Evolutionary conservation across 768 basidiomycete genomes (phyloP).

Genomic region (Naganishia antarctica): DNA sequence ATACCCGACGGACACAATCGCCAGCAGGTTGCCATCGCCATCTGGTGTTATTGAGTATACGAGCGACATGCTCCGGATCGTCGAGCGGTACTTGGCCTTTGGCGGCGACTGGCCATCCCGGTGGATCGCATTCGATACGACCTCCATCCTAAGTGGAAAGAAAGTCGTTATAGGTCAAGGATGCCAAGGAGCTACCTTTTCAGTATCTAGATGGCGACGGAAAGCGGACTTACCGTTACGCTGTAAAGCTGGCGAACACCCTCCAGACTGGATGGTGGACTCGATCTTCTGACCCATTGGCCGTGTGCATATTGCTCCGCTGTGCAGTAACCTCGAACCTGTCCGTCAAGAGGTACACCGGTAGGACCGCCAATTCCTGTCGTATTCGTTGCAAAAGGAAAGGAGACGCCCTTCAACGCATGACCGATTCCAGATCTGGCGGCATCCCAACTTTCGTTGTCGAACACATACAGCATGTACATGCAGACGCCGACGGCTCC

Average conservation of each 20-base stretch:
- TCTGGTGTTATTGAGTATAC: slow-evolving; percentile 6
- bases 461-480: background rate
- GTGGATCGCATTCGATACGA: slow-evolving; percentile 17
- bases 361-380: no score
- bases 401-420: background rate
- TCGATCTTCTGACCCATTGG: background rate
- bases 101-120: slow-evolving; percentile 4
- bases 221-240: slow-evolving; percentile 14
- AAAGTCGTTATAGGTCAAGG: background rate
- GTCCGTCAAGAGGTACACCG: no score
- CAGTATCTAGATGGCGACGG: background rate
- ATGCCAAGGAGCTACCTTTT: no score
- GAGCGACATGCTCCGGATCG: slow-evolving; percentile 7
- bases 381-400: background rate
- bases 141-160: background rate
- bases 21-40: slow-evolving; percentile 1
- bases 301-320: slow-evolving; percentile 16
- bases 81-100: slow-evolving; percentile 9
- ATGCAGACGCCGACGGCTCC: background rate
- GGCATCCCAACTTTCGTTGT: background rate
- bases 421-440: background rate
- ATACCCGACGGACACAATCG: background rate
- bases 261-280: background rate
- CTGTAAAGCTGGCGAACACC: slow-evolving; percentile 5
- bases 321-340: background rate